phyloP scores from a whole-genome alignment of 768 basidiomycete species.

The Mrakia gelida region DNA sequence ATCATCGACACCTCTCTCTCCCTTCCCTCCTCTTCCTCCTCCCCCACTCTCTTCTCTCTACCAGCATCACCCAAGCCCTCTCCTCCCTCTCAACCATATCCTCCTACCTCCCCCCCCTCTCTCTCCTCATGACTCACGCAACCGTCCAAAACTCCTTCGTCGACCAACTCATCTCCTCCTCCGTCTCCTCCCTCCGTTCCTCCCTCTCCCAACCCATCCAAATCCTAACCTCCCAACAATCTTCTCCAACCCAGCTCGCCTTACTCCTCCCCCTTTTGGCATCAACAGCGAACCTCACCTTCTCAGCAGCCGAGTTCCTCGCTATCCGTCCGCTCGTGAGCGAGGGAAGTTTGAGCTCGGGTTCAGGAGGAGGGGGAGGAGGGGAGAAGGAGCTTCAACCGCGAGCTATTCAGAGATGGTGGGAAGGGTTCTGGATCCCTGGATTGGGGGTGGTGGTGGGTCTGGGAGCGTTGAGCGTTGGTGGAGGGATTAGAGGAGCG shows the following conservation, averaged over 20 bases:
- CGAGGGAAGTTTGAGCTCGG: neutral
- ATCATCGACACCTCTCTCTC: neutral
- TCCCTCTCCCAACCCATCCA: constrained; percentile 2
- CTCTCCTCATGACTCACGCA: neutral
- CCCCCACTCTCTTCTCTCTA: too few species aligned
- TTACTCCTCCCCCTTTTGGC: constrained; percentile 4
- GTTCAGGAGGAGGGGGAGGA: neutral
- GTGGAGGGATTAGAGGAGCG: neutral
- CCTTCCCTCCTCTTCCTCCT: neutral
- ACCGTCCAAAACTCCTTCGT: neutral
- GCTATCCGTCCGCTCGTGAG: neutral
- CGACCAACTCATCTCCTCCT: neutral
- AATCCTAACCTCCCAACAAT: neutral
- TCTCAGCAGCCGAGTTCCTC: neutral
- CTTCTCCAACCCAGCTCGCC: neutral
- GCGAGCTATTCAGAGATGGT: constrained; percentile 1
- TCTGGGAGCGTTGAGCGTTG: neutral
- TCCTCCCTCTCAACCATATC: neutral
- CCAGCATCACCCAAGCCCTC: neutral
- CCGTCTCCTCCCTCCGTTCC: neutral
- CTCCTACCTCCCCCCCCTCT: neutral
- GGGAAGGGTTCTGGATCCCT: constrained; percentile 16
- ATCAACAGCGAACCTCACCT: neutral
- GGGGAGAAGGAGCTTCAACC: constrained; percentile 12
- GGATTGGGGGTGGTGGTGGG: neutral